Evolutionary conservation across 345 rosid genomes (phyloP).

Genomic region (Laguncularia racemosa): DNA sequence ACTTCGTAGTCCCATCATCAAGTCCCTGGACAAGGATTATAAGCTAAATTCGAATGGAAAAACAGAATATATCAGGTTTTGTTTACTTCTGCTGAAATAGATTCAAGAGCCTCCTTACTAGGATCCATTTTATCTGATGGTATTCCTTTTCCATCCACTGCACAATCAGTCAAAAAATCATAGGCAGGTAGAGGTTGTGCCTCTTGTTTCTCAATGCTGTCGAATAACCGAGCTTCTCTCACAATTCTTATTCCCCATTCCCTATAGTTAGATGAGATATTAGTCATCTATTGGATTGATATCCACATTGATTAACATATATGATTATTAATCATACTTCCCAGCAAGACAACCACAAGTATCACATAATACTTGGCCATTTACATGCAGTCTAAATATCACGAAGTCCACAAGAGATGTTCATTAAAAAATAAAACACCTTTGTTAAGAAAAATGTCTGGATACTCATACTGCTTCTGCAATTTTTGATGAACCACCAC

Average conservation of each 20-base stretch:
- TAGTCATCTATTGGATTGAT: too few relatives aligned
- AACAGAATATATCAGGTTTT: not conserved
- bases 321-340: too few relatives aligned
- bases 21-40: too few relatives aligned
- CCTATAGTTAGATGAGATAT: slow-evolving; percentile 16
- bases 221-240: slow-evolving; percentile 61
- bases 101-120: slow-evolving; percentile 47
- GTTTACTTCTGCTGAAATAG: slow-evolving; percentile 45
- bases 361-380: not conserved
- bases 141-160: slow-evolving; percentile 54
- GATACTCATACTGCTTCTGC: slow-evolving; percentile 62
- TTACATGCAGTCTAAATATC: not conserved
- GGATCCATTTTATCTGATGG: slow-evolving; percentile 70
- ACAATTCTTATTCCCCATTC: slow-evolving; percentile 54
- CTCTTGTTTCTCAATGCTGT: slow-evolving; percentile 67
- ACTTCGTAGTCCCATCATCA: too few relatives aligned
- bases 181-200: slow-evolving; percentile 57
- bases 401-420: not conserved
- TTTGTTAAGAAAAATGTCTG: not conserved
- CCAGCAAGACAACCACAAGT: not conserved
- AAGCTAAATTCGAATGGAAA: not conserved
- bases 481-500: slow-evolving; percentile 58
- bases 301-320: too few relatives aligned
- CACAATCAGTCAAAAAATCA: slow-evolving; percentile 48
- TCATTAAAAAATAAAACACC: too few relatives aligned